Base-by-base conservation (phyloP, 768 basidiomycete genomes). In the Tephrocybe sp. region DNA sequence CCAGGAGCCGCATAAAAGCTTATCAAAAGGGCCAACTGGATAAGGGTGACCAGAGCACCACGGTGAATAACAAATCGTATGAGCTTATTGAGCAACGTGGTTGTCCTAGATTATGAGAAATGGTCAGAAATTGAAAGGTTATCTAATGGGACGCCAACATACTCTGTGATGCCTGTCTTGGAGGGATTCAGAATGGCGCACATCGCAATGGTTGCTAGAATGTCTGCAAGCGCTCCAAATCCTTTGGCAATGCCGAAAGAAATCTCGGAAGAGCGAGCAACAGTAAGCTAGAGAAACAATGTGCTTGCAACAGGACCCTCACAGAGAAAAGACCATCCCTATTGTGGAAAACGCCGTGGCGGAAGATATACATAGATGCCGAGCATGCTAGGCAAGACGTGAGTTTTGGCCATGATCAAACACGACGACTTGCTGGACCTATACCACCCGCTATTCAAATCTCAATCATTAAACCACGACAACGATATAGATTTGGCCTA, bases 241-340 rank as follows among this genome's bases (percentile, higher is more conserved):
- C 72, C 76, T 58, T 77, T 77, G 0, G 73, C 71, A 1, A 78
- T 39, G 1, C 74, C 74, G 40, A 75, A 74, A 57, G 73, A 72
- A 6, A 75, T 61, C 75, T 77, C 20, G 38, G 5, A 15, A 12
- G 9, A 11, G 8, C 4, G 11, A 36, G 34, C 14, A 36, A 36
- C n/a, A 36, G 9, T 12, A 9, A 36, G n/a, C 34, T 32, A 15
- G 10, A n/a, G n/a, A n/a, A n/a, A n/a, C n/a, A n/a, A n/a, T n/a
- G n/a, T n/a, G n/a, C n/a, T n/a, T n/a, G n/a, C n/a, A n/a, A n/a
- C n/a, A 33, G 24, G 51, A 14, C 17, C 58, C 65, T 59, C 52
- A 69, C 73, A 21, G 62, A 47, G 42, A 74, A 74, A 8, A 51
- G 51, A 0, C 34, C 37, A 50, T 64, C 68, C 24, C 65, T 53